Percentiles rank a stretch among this genome's conserved stretches.
Conservation (phyloP, 805 yeast genomes). For the Kockiozyma suomiensis region DNA sequence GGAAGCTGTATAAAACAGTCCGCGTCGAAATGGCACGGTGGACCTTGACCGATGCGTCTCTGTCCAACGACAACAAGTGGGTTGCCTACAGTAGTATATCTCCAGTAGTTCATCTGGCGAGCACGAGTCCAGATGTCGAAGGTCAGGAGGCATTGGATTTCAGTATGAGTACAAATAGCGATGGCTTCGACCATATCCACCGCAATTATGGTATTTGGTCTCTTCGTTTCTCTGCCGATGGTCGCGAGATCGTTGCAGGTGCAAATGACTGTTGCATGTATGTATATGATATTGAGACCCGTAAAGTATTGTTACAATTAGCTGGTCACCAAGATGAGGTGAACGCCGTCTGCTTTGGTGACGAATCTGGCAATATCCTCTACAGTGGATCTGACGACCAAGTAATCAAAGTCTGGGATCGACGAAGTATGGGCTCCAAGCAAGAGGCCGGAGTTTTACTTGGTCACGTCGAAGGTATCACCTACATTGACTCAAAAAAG, state of each 20-base stretch:
- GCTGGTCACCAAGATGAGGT: constrained; percentile 37
- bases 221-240: constrained; percentile 36
- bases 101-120: constrained; percentile 34
- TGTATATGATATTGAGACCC: constrained; percentile 35
- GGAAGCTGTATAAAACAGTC: constrained; percentile 33
- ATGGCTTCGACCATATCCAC: constrained; percentile 1
- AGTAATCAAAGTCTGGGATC: constrained; percentile 55
- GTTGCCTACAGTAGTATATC: constrained; percentile 36
- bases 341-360: constrained; percentile 39
- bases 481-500: constrained; percentile 37
- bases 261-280: constrained; percentile 30
- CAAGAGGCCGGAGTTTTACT: constrained; percentile 37
- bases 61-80: constrained; percentile 35
- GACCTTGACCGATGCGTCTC: constrained; percentile 40
- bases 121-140: constrained; percentile 31
- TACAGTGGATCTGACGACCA: constrained; percentile 57
- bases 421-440: constrained; percentile 30
- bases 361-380: constrained; percentile 44
- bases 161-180: constrained; percentile 5
- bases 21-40: constrained; percentile 33
- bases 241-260: constrained; percentile 37
- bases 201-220: constrained; percentile 34
- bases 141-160: constrained; percentile 27
- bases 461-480: constrained; percentile 42
- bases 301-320: constrained; percentile 16